Evolutionary conservation across 306 rosid species (phyloP).

Genomic region (Vicia sativa): DNA sequence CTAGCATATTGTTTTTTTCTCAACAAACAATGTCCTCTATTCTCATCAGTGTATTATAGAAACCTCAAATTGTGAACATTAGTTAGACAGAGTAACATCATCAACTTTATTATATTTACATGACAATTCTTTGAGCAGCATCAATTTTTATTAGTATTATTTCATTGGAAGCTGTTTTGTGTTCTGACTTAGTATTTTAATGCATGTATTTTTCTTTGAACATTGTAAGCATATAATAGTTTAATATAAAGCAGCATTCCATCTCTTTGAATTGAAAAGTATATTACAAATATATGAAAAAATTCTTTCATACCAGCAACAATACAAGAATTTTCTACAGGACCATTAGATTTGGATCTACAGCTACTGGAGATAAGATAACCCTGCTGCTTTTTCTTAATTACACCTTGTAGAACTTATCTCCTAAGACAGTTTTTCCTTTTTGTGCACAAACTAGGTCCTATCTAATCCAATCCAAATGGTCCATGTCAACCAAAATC

Average conservation of each 20-base stretch:
- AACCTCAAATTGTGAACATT: too few relatives aligned
- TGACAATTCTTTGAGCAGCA: too few relatives aligned
- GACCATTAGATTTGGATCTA: conserved; percentile 13
- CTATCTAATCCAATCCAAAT: conserved; percentile 7
- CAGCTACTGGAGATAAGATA: conserved; percentile 19
- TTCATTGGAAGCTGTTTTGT: background rate
- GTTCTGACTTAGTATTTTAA: conserved; percentile 7
- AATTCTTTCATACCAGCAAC: conserved; percentile 33
- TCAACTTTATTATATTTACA: too few relatives aligned
- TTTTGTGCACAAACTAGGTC: background rate
- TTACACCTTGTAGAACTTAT: conserved; percentile 26
- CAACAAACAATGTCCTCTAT: background rate
- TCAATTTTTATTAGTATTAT: background rate
- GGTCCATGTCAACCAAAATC: conserved; percentile 29
- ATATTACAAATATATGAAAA: conserved; percentile 46
- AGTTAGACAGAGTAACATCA: background rate
- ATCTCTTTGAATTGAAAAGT: conserved; percentile 36
- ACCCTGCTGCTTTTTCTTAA: conserved; percentile 7
- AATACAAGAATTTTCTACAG: conserved; percentile 42
- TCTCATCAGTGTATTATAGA: background rate
- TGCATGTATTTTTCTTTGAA: conserved; percentile 13
- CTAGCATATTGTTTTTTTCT: background rate
- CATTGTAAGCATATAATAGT: background rate
- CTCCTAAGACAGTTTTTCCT: background rate
- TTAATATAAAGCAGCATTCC: conserved; percentile 9